Evolutionary conservation across 1,284 basidiomycete genomes (phyloP), one percentile per base, ranked within the genome.

Genomic region (Trametes sp.): DNA sequence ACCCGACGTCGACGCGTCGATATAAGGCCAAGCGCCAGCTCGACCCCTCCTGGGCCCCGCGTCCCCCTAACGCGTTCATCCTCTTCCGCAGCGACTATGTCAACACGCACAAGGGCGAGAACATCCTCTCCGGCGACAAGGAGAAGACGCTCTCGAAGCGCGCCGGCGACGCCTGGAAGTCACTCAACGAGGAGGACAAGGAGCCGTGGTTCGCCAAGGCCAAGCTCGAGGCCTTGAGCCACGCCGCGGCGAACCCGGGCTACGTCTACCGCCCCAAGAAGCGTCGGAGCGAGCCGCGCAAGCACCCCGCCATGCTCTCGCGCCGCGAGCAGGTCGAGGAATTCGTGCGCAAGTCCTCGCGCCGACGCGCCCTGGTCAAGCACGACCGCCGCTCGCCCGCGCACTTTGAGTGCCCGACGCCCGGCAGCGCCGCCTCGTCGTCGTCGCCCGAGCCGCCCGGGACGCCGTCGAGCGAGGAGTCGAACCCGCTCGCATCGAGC

Each of bases 51-150:
- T 92, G 92, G 81, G 86, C 94, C 63, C 90, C 93, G 48, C 87
- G 94, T 10, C 94, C 95, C 1, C 85, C 89, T 8, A 96, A 96
- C 73, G 87, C 93, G 29, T 96, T 95, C 78, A 95, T 96, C 74
- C 85, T 96, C 65, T 96, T 94, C 77, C 88, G 94, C 29, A 89
- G 89, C 67, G 87, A 93, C 69, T 94, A 88, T 69, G 83, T 82
- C 50, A 75, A 74, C 68, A 68, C 74, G 58, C 77, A 81, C 50
- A 64, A 69, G 46, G 62, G 62, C 48, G 53, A 61, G 57, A 56
- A 66, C 36, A 28, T 56, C 50, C 26, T 62, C 11, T 67, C 70
- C 29, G 64, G 69, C 16, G 31, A 23, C 10, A 54, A 69, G 9
- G 75, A 77, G 36, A 78, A 83, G 70, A 85, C 87, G 6, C 77